Percentiles rank a stretch among this genome's conserved stretches.
Conservation (phyloP, 2,329 filamentous ascomycete genomes). For the Cryphonectria radicalis region DNA sequence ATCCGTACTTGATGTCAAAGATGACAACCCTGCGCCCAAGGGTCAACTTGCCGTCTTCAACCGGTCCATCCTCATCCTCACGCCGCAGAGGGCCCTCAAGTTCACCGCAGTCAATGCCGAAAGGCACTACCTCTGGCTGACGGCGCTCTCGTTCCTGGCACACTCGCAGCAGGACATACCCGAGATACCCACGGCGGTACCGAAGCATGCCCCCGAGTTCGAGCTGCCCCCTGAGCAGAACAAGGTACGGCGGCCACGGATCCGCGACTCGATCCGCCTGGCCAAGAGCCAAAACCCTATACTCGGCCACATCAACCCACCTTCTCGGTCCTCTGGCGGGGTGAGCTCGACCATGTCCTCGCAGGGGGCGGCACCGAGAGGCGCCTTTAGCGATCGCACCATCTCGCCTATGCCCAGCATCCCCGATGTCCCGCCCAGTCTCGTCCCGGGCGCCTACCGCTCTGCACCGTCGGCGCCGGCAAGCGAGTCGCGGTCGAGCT, state of each 20-base stretch:
- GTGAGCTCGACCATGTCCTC: slow-evolving; percentile 14
- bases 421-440: slow-evolving; percentile 52
- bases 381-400: slow-evolving; percentile 27
- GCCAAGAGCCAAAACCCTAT: slow-evolving; percentile 69
- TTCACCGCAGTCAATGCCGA: slow-evolving; percentile 86
- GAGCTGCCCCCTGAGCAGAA: slow-evolving; percentile 47
- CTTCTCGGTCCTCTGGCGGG: slow-evolving; percentile 34
- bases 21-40: slow-evolving; percentile 84
- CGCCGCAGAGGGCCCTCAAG: slow-evolving; percentile 89
- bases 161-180: slow-evolving; percentile 84
- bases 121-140: slow-evolving; percentile 93
- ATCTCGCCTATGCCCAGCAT: slow-evolving; percentile 46
- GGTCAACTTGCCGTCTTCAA: slow-evolving; percentile 72
- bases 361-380: slow-evolving; percentile 29
- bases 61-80: slow-evolving; percentile 92
- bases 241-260: slow-evolving; percentile 57
- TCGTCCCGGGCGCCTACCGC: slow-evolving; percentile 40
- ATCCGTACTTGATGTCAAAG: slow-evolving; percentile 95
- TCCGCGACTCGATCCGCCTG: slow-evolving; percentile 87
- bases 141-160: slow-evolving; percentile 90
- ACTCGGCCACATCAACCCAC: slow-evolving; percentile 37
- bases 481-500: slow-evolving; percentile 5
- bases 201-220: slow-evolving; percentile 56
- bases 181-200: slow-evolving; percentile 63
- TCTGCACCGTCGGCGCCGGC: slow-evolving; percentile 11